Base-by-base conservation (phyloP, 2,329 filamentous ascomycete species). In the Trichoderma sp. region DNA sequence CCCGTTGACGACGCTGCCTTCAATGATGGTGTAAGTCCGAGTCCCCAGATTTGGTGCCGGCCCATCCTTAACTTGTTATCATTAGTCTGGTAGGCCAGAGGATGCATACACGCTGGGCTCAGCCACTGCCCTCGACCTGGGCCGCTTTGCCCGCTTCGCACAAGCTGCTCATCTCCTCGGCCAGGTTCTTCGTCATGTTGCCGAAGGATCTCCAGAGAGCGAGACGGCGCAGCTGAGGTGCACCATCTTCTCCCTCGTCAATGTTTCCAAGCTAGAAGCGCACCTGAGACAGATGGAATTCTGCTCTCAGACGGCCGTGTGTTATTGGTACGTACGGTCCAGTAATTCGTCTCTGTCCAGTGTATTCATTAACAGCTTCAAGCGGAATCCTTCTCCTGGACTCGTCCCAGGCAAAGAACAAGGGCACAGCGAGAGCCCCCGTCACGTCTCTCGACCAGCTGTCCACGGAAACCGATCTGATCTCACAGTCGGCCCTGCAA, bases 191-290 rank as follows among this genome's bases (percentile, higher is more conserved):
- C 56, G 21, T 2, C 56, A 61, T 4, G 47, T 61, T 24, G 47
- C 41, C 24, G 58, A 66, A 44, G 41, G 52, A 21, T 59, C n/a
- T 5, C 24, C 41, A 2, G 60, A 63, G 41, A 55, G 52, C 21
- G 63, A 62, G 21, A 67, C 56, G 10, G 63, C 66, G 15, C 66
- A 67, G 45, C 34, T 67, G 43, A 61, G 66, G n/a, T 63, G 66
- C 26, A 67, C 66, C 7, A 67, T 67, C 5, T 60, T 67, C 19
- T 62, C 66, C 2, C 41, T 67, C 1, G 63, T 67, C 9, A 65
- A 45, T 15, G 51, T 67, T 26, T 59, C 55, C 7, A 51, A 24
- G 3, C 7, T 66, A 3, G 66, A 67, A 48, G 57, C 51, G 3
- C 21, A 63, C 7, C 24, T 61, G 52, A 57, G 64, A 12, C 51